Base-by-base conservation (phyloP, 805 yeast genomes). In the Cyberlindnera nakhonratchasimensis region DNA sequence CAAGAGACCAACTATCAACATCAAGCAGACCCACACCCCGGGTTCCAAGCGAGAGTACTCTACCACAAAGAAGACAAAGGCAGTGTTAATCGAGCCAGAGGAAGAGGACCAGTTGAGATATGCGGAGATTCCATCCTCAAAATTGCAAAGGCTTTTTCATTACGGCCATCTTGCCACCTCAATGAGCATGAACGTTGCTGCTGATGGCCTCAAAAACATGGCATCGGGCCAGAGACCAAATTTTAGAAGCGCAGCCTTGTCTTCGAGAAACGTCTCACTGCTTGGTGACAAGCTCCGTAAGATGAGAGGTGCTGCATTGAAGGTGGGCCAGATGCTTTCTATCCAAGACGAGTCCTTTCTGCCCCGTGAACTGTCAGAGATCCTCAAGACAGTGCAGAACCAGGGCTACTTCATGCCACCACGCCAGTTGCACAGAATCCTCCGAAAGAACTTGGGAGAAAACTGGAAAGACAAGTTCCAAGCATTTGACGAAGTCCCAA, bases 241-340 rank as follows among this genome's bases (percentile, higher is more conserved):
- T 25, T 60, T 81, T 61, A 76, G 75, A 47, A 70, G 76, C 2
- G 59, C 88, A 33, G 69, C 95, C 2, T 69, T 93, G 53, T 82
- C 86, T 4, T 90, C 95, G 6, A 75, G 77, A 14, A 93, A 91
- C 62, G 80, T 93, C 32, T 96, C 91, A 55, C 65, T 95, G 40
- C 78, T 93, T 70, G 95, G 96, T 11, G 80, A 79, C 54, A 89
- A 88, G 61, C 79, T 93, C 54, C 79, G 93, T 39, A 80, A 86
- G 58, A 93, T 93, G 99, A 76, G 99, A 58, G 99, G 99, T n/a
- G 99, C 98, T 2, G 99, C 99, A 3, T 71, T 93, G 58, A 93
- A 93, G 59, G 76, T 93, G 42, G 99, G 99, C n/a, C 99, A 93
- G 65, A 79, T 93, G 84, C 68, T 93, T 63, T 87, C 96, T 2